A percentile compares a stretch with the other conserved stretches of the same genome.
Evolutionary conservation across 139 green algal species (phyloP).

Genomic region (Chlamydomonas asymmetrica): DNA sequence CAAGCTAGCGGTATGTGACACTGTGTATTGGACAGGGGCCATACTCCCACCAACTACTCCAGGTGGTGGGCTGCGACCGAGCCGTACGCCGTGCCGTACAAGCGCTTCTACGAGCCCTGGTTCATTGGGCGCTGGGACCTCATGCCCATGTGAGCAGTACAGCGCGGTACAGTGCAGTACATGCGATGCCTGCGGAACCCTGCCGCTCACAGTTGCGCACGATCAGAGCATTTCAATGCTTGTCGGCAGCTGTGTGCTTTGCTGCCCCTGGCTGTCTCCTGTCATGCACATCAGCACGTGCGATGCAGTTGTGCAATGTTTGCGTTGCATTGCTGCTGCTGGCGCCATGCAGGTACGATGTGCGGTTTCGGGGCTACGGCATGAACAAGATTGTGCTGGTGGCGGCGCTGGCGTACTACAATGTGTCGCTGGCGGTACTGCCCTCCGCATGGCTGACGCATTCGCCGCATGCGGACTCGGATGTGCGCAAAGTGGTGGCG

Average conservation of each 20-base stretch:
- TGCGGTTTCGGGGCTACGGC: conserved; percentile 35
- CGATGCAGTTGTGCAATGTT: too few species aligned
- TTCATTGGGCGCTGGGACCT: conserved; percentile 36
- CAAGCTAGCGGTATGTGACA: too few species aligned
- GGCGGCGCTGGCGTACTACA: conserved; percentile 40
- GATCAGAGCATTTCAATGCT: not conserved
- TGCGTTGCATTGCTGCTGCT: too few species aligned
- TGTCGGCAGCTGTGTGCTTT: not conserved
- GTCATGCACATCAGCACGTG: too few species aligned
- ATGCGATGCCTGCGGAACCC: too few species aligned
- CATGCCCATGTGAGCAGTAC: too few species aligned
- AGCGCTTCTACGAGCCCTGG: conserved; percentile 46
- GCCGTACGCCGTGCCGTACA: conserved; percentile 36
- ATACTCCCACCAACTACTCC: conserved; percentile 46
- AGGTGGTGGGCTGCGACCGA: conserved; percentile 16
- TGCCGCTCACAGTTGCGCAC: not conserved
- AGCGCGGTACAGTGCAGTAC: too few species aligned
- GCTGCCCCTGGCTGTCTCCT: not conserved
- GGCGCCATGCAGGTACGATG: conserved; percentile 19
- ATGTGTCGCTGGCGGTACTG: conserved; percentile 34
- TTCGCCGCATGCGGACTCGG: conserved; percentile 31
- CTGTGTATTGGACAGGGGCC: too few species aligned
- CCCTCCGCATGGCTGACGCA: conserved; percentile 39
- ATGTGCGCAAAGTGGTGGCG: conserved; percentile 21
- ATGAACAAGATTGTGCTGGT: conserved; percentile 52